Percentiles rank a stretch among this genome's conserved stretches.
These are phyloP conservation scores for Trichoderma guizhouense DNA, from an alignment of 2,329 filamentous ascomycete species.

Conservation along the genomic window DNA sequence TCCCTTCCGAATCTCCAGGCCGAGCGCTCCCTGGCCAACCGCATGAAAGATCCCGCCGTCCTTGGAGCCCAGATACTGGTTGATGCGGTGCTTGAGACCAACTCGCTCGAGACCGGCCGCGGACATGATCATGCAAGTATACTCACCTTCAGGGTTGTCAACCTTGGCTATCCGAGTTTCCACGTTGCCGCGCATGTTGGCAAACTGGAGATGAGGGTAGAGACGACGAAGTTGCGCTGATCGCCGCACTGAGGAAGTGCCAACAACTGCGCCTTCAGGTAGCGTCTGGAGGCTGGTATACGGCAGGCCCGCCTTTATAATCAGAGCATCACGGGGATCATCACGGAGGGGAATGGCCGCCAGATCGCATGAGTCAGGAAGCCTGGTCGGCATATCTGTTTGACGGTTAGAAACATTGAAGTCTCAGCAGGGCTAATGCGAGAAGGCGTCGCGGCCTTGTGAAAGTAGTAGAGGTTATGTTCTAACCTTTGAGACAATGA, in stretches of 20 bases:
- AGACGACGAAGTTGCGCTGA: constrained; percentile 6
- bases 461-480: neutral
- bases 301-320: constrained; percentile 5
- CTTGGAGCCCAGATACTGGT: constrained; percentile 13
- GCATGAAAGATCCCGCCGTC: constrained; percentile 11
- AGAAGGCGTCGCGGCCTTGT: neutral
- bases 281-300: neutral
- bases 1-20: constrained; percentile 14
- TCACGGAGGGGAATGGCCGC: constrained; percentile 12
- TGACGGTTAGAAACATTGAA: neutral
- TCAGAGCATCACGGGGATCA: constrained; percentile 13
- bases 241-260: constrained; percentile 10
- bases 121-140: constrained; percentile 16
- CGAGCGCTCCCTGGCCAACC: constrained; percentile 13
- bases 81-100: constrained; percentile 14
- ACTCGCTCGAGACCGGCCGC: constrained; percentile 8
- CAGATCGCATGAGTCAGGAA: constrained; percentile 9
- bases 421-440: neutral
- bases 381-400: constrained; percentile 13
- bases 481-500: constrained; percentile 9
- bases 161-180: constrained; percentile 15
- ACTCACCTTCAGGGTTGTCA: constrained; percentile 3
- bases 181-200: constrained; percentile 13
- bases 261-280: constrained; percentile 9
- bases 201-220: constrained; percentile 9